These are phyloP conservation scores for Lepidium aucheri DNA, from an alignment of 345 rosid species.

Conservation along the genomic window DNA sequence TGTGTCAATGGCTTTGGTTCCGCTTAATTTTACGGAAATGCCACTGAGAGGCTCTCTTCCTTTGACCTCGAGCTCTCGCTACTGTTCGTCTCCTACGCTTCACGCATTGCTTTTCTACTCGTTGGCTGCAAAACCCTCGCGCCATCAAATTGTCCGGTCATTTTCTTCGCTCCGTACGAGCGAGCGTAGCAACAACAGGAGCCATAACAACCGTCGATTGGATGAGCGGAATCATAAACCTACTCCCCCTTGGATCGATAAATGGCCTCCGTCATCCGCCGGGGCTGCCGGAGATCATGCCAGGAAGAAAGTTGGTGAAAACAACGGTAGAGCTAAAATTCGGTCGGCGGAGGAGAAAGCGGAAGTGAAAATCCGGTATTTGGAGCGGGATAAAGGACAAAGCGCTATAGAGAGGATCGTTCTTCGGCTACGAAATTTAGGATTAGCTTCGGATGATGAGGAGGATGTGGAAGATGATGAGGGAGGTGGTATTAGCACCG, in stretches of 20 bases:
- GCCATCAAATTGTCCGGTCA: conserved; percentile 25
- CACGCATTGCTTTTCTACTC: conserved; percentile 35
- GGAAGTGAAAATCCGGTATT: conserved; percentile 21
- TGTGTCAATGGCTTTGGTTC: conserved; percentile 40
- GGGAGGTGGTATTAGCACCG: conserved; percentile 14
- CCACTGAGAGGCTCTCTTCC: conserved; percentile 54
- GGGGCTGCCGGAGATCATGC: not conserved
- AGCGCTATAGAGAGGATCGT: conserved; percentile 80
- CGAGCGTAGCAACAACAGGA: conserved; percentile 24
- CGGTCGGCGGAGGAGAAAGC: conserved; percentile 23
- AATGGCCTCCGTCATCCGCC: conserved; percentile 33
- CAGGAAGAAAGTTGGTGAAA: conserved; percentile 8
- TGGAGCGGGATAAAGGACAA: conserved; percentile 41
- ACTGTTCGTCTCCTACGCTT: conserved; percentile 31
- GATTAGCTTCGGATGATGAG: conserved; percentile 62
- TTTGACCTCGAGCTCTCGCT: conserved; percentile 37
- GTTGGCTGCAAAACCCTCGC: conserved; percentile 29
- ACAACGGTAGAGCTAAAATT: conserved; percentile 9
- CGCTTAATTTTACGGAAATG: conserved; percentile 58
- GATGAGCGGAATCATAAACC: conserved; percentile 28
- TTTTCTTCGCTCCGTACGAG: conserved; percentile 36
- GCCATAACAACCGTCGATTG: conserved; percentile 21
- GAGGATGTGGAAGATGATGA: conserved; percentile 38
- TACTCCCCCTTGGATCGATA: conserved; percentile 49
- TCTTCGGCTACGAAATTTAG: conserved; percentile 73